phyloP scores from a whole-genome alignment of 2,329 filamentous ascomycete species.

The Geoglossum cookeanum region DNA sequence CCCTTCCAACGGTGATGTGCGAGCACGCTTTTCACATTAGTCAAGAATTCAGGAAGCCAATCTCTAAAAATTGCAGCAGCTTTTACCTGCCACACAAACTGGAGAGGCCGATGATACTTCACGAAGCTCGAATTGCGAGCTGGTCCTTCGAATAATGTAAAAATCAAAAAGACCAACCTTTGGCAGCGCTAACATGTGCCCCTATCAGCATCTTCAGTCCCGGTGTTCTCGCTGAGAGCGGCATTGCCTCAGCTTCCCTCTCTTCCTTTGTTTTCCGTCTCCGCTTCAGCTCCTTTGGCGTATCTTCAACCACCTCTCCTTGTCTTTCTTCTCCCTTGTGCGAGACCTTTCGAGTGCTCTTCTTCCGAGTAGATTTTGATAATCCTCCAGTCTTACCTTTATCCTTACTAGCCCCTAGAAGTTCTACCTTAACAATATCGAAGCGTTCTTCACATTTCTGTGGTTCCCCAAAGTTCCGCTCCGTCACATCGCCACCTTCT shows the following conservation, averaged over 20 bases:
- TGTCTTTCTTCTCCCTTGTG: conserved; percentile 1
- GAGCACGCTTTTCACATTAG: neutral
- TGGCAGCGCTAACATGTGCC: conserved; percentile 78
- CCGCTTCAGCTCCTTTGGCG: conserved; percentile 4
- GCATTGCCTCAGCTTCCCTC: conserved; percentile 36
- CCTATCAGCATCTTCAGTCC: conserved; percentile 70
- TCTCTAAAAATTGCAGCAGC: too few species aligned
- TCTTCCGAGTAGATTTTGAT: neutral
- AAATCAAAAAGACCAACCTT: conserved; percentile 35
- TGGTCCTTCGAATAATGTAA: neutral
- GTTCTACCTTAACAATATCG: neutral
- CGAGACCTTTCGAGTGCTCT: neutral
- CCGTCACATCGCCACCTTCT: neutral
- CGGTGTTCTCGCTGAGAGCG: conserved; percentile 49
- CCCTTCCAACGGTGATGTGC: neutral
- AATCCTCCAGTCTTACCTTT: neutral
- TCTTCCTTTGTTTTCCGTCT: conserved; percentile 17
- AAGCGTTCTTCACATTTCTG: neutral
- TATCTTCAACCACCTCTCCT: conserved; percentile 1
- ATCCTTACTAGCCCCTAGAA: neutral
- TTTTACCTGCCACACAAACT: too few species aligned
- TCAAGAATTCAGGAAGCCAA: neutral
- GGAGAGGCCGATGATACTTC: too few species aligned
- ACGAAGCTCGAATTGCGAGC: neutral
- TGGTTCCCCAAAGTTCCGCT: neutral